Conservation (phyloP, 192 early-diverging fungal genomes). For the Anaeromyces robustus region DNA sequence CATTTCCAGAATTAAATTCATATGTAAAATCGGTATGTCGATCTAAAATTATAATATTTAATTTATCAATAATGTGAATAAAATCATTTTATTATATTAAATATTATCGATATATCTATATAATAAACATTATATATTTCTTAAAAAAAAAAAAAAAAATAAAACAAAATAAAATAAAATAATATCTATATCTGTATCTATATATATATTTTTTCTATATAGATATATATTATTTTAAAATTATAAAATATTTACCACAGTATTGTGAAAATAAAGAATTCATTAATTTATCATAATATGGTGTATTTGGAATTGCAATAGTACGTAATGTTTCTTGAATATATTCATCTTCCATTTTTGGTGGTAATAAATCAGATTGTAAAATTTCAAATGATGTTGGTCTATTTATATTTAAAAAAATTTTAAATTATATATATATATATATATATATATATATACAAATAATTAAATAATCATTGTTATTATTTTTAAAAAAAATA, state of each 20-base stretch:
- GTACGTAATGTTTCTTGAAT: conserved; percentile 77
- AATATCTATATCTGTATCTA: no score
- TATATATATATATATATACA: no score
- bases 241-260: background rate
- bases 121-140: no score
- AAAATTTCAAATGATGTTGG: conserved; percentile 70
- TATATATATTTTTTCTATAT: no score
- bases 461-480: no score
- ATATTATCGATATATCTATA: no score
- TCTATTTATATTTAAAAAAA: conserved; percentile 31
- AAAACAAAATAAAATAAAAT: no score
- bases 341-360: conserved; percentile 58
- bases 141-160: no score
- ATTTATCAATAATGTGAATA: no score
- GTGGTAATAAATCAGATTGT: conserved; percentile 62
- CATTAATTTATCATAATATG: conserved; percentile 69
- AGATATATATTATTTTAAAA: background rate
- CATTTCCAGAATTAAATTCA: conserved; percentile 49
- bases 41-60: conserved; percentile 52
- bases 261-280: conserved; percentile 15
- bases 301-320: conserved; percentile 69
- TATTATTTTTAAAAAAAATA: no score
- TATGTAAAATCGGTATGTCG: conserved; percentile 74
- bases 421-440: no score
- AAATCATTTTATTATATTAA: no score